These are phyloP conservation scores for Aristolochia fimbriata DNA, from an alignment of 164 flowering plant genomes.

Conservation along the genomic window DNA sequence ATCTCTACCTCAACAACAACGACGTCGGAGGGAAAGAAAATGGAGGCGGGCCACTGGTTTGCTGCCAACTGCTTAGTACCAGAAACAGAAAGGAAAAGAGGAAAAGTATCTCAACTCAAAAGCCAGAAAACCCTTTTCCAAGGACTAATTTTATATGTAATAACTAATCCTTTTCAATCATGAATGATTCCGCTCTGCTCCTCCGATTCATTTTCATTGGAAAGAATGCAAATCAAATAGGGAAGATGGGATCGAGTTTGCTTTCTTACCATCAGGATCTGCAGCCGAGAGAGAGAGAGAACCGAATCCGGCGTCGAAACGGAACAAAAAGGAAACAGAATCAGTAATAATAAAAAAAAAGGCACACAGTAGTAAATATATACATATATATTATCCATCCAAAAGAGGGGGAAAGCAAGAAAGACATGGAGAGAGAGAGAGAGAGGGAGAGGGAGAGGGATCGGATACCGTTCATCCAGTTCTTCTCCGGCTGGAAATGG, in stretches of 20 bases:
- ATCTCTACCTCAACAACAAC: too few relatives aligned
- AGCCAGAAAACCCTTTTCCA: background rate
- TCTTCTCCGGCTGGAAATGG: conserved; percentile 71
- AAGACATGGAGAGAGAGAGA: too few relatives aligned
- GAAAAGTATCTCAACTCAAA: background rate
- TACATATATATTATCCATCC: too few relatives aligned
- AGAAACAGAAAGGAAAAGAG: too few relatives aligned
- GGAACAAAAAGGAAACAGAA: background rate
- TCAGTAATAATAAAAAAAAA: conserved; percentile 4
- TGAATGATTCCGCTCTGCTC: background rate
- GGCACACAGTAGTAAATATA: too few relatives aligned
- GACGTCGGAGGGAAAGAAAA: too few relatives aligned
- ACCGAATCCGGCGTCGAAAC: conserved; percentile 6
- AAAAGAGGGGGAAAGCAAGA: too few relatives aligned
- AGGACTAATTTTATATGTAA: too few relatives aligned
- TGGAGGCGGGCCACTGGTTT: too few relatives aligned
- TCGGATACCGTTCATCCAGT: conserved; percentile 75
- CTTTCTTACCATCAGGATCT: conserved; percentile 59
- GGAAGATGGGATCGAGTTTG: background rate
- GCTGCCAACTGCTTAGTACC: too few relatives aligned
- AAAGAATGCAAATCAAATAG: background rate
- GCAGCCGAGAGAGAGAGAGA: conserved; percentile 16
- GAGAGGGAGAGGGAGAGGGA: background rate
- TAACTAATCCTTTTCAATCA: too few relatives aligned
- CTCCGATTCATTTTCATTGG: too few relatives aligned